Conservation (phyloP, 192 early-diverging fungal genomes). For the Coemansia sp. region DNA sequence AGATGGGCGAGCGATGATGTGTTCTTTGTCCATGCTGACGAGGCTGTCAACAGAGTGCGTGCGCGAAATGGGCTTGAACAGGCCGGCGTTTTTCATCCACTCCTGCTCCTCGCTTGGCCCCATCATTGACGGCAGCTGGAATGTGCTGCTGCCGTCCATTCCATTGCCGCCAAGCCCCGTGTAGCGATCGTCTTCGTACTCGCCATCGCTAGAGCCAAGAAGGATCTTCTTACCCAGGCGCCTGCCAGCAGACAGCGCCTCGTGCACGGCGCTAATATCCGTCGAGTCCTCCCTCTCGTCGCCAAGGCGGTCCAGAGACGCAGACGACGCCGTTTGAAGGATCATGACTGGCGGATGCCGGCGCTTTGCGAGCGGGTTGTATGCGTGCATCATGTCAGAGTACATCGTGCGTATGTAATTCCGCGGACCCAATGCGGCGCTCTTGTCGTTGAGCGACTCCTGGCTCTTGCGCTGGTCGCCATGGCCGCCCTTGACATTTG, state of each 20-base stretch:
- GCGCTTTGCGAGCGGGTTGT: slow-evolving; percentile 26
- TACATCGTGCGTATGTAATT: slow-evolving; percentile 17
- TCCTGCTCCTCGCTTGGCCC: slow-evolving; percentile 38
- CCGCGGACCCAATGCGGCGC: slow-evolving; percentile 1
- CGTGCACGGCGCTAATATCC: slow-evolving; percentile 12
- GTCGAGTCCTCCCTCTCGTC: slow-evolving; percentile 19
- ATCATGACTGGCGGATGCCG: slow-evolving; percentile 34
- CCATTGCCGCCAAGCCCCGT: slow-evolving; percentile 21
- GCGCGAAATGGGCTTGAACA: slow-evolving; percentile 11
- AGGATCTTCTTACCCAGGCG: slow-evolving; percentile 32
- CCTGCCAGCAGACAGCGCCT: slow-evolving; percentile 21
- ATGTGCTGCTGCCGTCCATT: slow-evolving; percentile 3
- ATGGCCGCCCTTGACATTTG: neutral
- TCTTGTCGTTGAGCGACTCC: neutral
- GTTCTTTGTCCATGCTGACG: slow-evolving; percentile 1
- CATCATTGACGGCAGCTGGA: slow-evolving; percentile 37
- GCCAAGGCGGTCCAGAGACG: slow-evolving; percentile 42
- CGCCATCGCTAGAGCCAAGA: slow-evolving; percentile 1
- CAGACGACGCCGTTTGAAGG: slow-evolving; percentile 50
- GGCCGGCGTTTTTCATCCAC: slow-evolving; percentile 14
- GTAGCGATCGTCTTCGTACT: slow-evolving; percentile 26
- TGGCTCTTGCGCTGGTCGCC: neutral
- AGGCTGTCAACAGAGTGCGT: slow-evolving; percentile 25
- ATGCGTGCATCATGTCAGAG: slow-evolving; percentile 30
- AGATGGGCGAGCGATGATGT: neutral